These are phyloP conservation scores for Debaryomyces sp. DNA, from an alignment of 1,139 yeast species.

Conservation along the genomic window DNA sequence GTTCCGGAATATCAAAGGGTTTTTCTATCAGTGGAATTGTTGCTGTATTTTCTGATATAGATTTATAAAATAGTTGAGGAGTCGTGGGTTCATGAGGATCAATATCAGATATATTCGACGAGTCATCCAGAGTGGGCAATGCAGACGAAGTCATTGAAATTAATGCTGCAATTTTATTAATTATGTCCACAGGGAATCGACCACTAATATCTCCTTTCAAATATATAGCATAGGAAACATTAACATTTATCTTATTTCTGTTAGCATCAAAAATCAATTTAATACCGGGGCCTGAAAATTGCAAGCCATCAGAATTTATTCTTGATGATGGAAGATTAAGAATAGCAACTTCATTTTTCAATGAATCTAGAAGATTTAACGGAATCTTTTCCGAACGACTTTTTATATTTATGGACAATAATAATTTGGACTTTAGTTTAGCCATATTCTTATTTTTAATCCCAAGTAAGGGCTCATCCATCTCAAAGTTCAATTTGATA, in stretches of 20 bases:
- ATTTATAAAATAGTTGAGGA: constrained; percentile 36
- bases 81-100: constrained; percentile 17
- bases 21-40: constrained; percentile 20
- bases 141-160: constrained; percentile 10
- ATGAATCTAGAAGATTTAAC: neutral
- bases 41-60: constrained; percentile 36
- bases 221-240: constrained; percentile 13
- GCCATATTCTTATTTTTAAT: constrained; percentile 15
- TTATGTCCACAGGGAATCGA: constrained; percentile 12
- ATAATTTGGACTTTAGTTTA: constrained; percentile 17
- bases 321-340: constrained; percentile 16
- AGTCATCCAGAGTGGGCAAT: constrained; percentile 7
- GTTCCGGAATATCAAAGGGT: constrained; percentile 45
- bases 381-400: neutral
- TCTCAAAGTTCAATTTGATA: constrained; percentile 11
- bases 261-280: constrained; percentile 13
- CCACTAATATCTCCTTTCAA: constrained; percentile 19
- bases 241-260: constrained; percentile 9
- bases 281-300: constrained; percentile 12
- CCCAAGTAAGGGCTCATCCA: constrained; percentile 11
- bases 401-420: constrained; percentile 16
- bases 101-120: neutral
- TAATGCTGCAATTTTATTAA: constrained; percentile 14
- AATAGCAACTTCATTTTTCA: constrained; percentile 16
- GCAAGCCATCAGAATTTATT: constrained; percentile 14